Evolutionary conservation across 192 early-diverging fungal genomes (phyloP).

Genomic region (Diversispora eburnea): DNA sequence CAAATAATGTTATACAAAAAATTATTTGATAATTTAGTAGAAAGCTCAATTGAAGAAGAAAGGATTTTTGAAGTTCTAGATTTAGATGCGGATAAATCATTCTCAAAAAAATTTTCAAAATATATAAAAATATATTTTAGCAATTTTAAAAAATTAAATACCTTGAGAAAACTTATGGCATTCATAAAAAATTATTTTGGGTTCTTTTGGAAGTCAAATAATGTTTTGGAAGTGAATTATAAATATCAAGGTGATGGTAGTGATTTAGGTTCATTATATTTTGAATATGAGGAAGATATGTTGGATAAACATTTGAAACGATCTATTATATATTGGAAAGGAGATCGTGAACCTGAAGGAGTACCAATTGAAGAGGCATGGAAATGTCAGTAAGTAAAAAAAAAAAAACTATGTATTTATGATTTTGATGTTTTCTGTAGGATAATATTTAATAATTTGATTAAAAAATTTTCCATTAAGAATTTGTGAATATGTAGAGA

Average conservation of each 20-base stretch:
- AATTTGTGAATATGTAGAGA: slow-evolving; percentile 21
- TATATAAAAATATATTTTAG: not conserved
- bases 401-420: not conserved
- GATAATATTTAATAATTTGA: too few species aligned
- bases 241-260: slow-evolving; percentile 11
- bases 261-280: not conserved
- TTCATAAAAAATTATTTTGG: not conserved
- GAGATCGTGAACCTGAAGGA: slow-evolving; percentile 1
- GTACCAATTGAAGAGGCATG: slow-evolving; percentile 26
- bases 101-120: slow-evolving; percentile 7
- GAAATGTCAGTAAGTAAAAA: slow-evolving; percentile 22
- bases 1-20: slow-evolving; percentile 28
- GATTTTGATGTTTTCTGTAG: not conserved
- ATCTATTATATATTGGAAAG: slow-evolving; percentile 16
- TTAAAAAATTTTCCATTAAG: not conserved
- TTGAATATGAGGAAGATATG: slow-evolving; percentile 8
- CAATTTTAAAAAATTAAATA: not conserved
- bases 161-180: slow-evolving; percentile 8
- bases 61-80: not conserved
- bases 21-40: slow-evolving; percentile 20
- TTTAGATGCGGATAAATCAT: slow-evolving; percentile 14
- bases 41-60: not conserved
- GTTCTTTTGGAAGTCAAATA: not conserved
- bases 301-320: slow-evolving; percentile 4
- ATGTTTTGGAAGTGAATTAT: slow-evolving; percentile 22